A percentile compares a stretch with the other conserved stretches of the same genome.
Conservation (phyloP, 1,284 basidiomycete species). For the Cutaneotrichosporon sp. region DNA sequence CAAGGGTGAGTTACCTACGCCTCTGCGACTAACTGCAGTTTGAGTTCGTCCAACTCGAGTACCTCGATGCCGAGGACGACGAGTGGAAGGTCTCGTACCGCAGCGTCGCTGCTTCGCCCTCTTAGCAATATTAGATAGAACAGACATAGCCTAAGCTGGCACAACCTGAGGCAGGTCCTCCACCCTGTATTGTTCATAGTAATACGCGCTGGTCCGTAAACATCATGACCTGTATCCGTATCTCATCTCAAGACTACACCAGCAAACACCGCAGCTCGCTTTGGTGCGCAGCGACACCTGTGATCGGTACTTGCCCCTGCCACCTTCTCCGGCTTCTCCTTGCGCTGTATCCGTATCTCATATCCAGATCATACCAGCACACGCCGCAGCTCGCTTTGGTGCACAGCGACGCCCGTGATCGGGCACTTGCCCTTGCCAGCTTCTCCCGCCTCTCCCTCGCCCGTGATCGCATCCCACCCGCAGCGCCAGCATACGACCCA, state of each 20-base stretch:
- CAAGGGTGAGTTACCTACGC: slow-evolving; percentile 23
- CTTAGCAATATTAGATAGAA: background rate
- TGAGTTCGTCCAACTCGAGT: slow-evolving; percentile 27
- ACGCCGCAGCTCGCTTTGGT: slow-evolving; percentile 77
- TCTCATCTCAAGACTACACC: slow-evolving; percentile 46
- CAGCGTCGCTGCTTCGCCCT: background rate
- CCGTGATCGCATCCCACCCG: slow-evolving; percentile 76
- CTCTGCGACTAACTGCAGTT: slow-evolving; percentile 23
- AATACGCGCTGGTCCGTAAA: background rate
- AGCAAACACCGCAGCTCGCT: slow-evolving; percentile 86
- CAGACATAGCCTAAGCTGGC: too few species aligned
- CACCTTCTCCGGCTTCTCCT: slow-evolving; percentile 29
- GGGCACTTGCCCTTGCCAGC: slow-evolving; percentile 62
- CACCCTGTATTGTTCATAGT: too few species aligned
- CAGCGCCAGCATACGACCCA: slow-evolving; percentile 97
- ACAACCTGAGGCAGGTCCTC: too few species aligned
- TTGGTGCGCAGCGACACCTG: slow-evolving; percentile 63
- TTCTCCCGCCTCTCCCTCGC: slow-evolving; percentile 44
- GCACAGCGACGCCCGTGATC: slow-evolving; percentile 70
- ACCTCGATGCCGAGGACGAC: slow-evolving; percentile 37
- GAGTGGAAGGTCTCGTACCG: slow-evolving; percentile 45
- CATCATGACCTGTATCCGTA: background rate
- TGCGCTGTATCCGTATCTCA: slow-evolving; percentile 61
- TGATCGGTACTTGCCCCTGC: slow-evolving; percentile 70
- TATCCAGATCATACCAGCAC: slow-evolving; percentile 58